Conservation (phyloP, 2,329 filamentous ascomycete species). For the Fusarium pseudograminearum region DNA sequence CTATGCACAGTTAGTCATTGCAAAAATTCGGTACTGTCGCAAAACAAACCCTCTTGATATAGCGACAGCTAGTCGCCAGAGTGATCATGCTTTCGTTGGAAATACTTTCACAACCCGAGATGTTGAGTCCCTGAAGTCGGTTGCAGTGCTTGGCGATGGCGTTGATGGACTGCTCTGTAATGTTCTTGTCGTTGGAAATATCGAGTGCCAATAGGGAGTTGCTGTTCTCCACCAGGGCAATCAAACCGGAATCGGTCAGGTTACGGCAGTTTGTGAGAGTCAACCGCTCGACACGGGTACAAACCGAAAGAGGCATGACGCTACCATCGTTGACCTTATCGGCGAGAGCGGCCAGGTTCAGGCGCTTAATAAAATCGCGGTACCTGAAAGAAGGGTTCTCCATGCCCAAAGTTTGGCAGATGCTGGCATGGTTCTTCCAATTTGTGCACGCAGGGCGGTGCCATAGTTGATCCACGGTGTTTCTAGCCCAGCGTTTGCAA, state of each 20-base stretch:
- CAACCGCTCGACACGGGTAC: slow-evolving; percentile 91
- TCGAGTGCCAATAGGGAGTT: slow-evolving; percentile 87
- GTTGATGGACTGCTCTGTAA: slow-evolving; percentile 84
- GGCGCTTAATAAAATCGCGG: slow-evolving; percentile 86
- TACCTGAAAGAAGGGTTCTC: slow-evolving; percentile 88
- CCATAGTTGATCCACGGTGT: slow-evolving; percentile 94
- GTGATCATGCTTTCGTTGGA: slow-evolving; percentile 87
- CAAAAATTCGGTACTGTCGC: background rate
- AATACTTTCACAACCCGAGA: slow-evolving; percentile 85
- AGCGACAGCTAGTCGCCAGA: slow-evolving; percentile 84
- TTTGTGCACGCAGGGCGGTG: slow-evolving; percentile 91
- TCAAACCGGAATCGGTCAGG: slow-evolving; percentile 86
- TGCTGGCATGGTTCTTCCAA: slow-evolving; percentile 83
- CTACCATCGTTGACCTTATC: slow-evolving; percentile 88
- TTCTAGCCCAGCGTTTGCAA: slow-evolving; percentile 92
- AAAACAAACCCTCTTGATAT: slow-evolving; percentile 81
- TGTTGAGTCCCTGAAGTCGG: slow-evolving; percentile 90
- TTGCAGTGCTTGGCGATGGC: slow-evolving; percentile 84
- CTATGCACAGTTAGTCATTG: slow-evolving; percentile 55
- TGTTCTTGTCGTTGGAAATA: slow-evolving; percentile 84
- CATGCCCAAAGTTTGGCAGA: slow-evolving; percentile 81
- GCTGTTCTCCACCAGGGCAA: slow-evolving; percentile 82
- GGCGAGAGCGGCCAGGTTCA: slow-evolving; percentile 87
- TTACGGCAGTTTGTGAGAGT: slow-evolving; percentile 91
- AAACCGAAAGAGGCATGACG: slow-evolving; percentile 81